Percentiles rank a stretch among this genome's conserved stretches.
These are phyloP conservation scores for Leccinum brunneo-olivaceum DNA, from an alignment of 1,284 basidiomycete species.

Conservation along the genomic window DNA sequence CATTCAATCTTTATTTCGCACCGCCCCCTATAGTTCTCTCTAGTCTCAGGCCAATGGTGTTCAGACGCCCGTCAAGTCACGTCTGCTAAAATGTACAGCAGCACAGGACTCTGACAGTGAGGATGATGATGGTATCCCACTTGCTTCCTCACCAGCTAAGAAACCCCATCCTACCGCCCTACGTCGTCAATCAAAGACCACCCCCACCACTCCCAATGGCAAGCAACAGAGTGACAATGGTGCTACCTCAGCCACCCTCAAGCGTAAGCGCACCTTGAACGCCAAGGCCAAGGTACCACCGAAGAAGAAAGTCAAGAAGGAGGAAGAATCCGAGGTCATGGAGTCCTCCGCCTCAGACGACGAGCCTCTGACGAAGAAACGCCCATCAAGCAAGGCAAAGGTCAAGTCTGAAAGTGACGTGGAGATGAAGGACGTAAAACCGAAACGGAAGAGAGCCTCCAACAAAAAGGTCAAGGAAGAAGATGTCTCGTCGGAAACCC, in stretches of 20 bases:
- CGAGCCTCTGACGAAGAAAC: conserved; percentile 39
- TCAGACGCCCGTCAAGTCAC: conserved; percentile 41
- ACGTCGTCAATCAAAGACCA: conserved; percentile 37
- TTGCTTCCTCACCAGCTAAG: conserved; percentile 66
- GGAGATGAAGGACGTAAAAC: conserved; percentile 40
- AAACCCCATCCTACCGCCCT: conserved; percentile 36
- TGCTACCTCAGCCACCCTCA: conserved; percentile 29
- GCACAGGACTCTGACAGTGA: conserved; percentile 51
- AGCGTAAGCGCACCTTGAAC: conserved; percentile 35
- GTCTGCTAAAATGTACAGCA: conserved; percentile 57
- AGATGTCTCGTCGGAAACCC: conserved; percentile 20
- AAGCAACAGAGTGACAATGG: conserved; percentile 36
- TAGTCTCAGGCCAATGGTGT: conserved; percentile 39
- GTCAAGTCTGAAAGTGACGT: conserved; percentile 49
- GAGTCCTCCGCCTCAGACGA: conserved; percentile 36
- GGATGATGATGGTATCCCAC: conserved; percentile 69
- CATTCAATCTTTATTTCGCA: conserved; percentile 2
- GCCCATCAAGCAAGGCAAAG: conserved; percentile 44
- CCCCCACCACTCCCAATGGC: conserved; percentile 31
- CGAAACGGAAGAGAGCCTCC: conserved; percentile 38
- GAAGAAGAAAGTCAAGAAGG: conserved; percentile 65
- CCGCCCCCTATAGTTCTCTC: conserved; percentile 18
- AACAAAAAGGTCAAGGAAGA: conserved; percentile 36
- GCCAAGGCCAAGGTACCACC: conserved; percentile 43
- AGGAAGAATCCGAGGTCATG: conserved; percentile 35